phyloP scores from a whole-genome alignment of 805 yeast genomes.

The Ogataea ganodermae region DNA sequence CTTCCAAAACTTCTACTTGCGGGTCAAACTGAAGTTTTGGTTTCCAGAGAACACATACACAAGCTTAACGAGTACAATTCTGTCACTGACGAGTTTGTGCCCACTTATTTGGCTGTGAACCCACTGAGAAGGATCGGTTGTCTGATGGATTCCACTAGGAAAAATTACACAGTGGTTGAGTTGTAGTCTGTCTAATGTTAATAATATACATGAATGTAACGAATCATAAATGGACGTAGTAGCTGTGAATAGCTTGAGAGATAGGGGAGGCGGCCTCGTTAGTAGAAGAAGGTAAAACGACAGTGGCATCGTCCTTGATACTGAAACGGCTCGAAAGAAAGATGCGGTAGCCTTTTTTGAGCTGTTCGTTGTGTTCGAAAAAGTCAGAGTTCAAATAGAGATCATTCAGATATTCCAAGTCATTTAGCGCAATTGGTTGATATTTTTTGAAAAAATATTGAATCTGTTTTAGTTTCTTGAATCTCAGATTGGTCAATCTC shows the following conservation, averaged over 20 bases:
- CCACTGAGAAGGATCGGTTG: constrained; percentile 37
- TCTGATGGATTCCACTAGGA: constrained; percentile 42
- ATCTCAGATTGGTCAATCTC: constrained; percentile 20
- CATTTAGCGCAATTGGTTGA: constrained; percentile 22
- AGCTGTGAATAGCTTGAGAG: constrained; percentile 12
- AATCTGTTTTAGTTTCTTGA: constrained; percentile 18
- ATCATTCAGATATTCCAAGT: constrained; percentile 20
- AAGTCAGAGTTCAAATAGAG: constrained; percentile 3
- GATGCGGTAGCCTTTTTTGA: constrained; percentile 18
- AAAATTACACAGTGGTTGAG: constrained; percentile 41
- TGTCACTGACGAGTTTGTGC: constrained; percentile 24
- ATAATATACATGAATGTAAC: constrained; percentile 2
- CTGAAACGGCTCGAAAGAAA: constrained; percentile 18
- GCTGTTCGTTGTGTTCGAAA: background rate
- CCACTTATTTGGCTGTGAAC: constrained; percentile 38
- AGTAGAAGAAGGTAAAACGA: constrained; percentile 12
- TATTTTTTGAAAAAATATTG: constrained; percentile 14
- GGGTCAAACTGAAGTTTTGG: constrained; percentile 3
- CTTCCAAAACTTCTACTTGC: background rate
- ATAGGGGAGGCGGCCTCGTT: constrained; percentile 11
- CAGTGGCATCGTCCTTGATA: constrained; percentile 19
- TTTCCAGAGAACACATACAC: constrained; percentile 10
- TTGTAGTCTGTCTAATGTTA: constrained; percentile 8
- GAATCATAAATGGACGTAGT: constrained; percentile 11
- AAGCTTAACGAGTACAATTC: constrained; percentile 10